A percentile compares a stretch with the other conserved stretches of the same genome.
phyloP scores from a whole-genome alignment of 257 asterid genomes.

The Hygrophila difformis region DNA sequence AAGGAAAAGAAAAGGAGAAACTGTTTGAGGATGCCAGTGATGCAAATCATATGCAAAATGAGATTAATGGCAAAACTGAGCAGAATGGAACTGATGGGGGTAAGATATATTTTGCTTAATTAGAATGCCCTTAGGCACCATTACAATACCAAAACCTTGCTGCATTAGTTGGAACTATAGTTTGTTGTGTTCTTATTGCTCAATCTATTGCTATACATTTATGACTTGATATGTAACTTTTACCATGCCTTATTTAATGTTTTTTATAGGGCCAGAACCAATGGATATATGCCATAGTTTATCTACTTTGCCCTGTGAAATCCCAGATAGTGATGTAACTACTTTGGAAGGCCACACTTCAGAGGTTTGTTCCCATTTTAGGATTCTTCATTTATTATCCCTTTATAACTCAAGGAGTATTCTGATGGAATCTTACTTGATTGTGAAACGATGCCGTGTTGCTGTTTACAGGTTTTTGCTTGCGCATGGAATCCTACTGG shows the following conservation, averaged over 20 bases:
- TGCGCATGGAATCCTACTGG: conserved; percentile 99
- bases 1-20: conserved; percentile 67
- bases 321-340: conserved; percentile 55
- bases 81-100: conserved; percentile 69
- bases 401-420: neutral
- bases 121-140: conserved; percentile 7
- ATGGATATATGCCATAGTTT: conserved; percentile 77
- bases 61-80: conserved; percentile 33
- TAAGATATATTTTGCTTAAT: conserved; percentile 19
- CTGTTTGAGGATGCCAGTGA: conserved; percentile 43
- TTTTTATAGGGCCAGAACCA: conserved; percentile 69
- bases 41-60: conserved; percentile 36
- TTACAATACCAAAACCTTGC: conserved; percentile 1
- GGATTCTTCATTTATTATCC: conserved; percentile 4
- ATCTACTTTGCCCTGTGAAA: conserved; percentile 57
- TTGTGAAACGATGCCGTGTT: conserved; percentile 14
- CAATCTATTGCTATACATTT: conserved; percentile 11
- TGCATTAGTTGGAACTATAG: conserved; percentile 7
- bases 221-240: neutral
- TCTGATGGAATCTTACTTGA: conserved; percentile 5
- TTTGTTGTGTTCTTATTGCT: conserved; percentile 6
- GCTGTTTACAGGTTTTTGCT: conserved; percentile 73
- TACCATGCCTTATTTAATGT: conserved; percentile 2
- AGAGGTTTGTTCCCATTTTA: conserved; percentile 49
- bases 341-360: conserved; percentile 94